A percentile compares a stretch with the other conserved stretches of the same genome.
phyloP scores from a whole-genome alignment of 495 filamentous ascomycete genomes.

The Pyronema domesticum region DNA sequence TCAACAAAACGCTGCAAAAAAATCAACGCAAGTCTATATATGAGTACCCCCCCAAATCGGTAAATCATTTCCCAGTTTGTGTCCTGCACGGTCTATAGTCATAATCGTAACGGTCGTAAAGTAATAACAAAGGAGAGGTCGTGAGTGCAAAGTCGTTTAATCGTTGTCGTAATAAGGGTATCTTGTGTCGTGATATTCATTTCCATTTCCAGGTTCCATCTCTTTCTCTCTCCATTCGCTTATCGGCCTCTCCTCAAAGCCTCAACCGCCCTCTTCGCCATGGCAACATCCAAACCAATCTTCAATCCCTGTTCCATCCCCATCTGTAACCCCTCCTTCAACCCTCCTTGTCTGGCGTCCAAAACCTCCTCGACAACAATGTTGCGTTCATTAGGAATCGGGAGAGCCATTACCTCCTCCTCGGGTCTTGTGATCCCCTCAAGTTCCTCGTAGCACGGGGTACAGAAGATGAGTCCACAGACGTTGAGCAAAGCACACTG shows the following conservation, averaged over 20 bases:
- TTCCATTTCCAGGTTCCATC: too few species aligned
- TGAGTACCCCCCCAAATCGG: too few species aligned
- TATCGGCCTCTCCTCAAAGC: neutral
- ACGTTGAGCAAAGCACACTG: slow-evolving; percentile 1
- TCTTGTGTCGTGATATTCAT: too few species aligned
- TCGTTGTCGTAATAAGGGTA: too few species aligned
- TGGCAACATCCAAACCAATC: neutral
- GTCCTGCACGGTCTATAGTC: too few species aligned
- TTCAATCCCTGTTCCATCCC: neutral
- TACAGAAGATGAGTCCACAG: slow-evolving; percentile 4
- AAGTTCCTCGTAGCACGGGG: slow-evolving; percentile 1
- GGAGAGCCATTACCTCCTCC: neutral
- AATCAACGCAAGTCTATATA: too few species aligned
- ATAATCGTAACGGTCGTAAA: too few species aligned
- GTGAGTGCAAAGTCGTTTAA: too few species aligned
- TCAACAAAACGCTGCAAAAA: too few species aligned
- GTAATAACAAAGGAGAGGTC: too few species aligned
- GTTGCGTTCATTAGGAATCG: neutral
- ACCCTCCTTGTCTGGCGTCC: neutral
- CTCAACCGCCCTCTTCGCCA: neutral
- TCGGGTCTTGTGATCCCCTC: neutral
- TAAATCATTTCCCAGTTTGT: too few species aligned
- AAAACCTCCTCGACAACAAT: neutral
- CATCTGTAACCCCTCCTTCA: neutral
- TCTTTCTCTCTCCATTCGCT: neutral